Conservation (phyloP, 2,329 filamentous ascomycete genomes). For the Graphium sp. region DNA sequence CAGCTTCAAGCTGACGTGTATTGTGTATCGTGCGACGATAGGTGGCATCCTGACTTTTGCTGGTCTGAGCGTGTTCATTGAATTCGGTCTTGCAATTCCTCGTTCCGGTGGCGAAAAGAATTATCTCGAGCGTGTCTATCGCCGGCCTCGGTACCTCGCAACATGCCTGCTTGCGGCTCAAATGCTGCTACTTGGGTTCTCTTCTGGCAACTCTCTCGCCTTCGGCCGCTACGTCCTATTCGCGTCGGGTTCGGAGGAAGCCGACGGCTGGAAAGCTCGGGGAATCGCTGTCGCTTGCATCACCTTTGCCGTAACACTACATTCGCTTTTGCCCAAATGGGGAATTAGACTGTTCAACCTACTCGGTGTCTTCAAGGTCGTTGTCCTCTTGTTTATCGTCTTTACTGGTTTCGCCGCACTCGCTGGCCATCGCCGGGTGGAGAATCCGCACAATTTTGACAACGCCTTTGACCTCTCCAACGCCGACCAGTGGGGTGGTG, state of each 20-base stretch:
- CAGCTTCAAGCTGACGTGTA: too few relatives aligned
- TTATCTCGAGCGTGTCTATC: conserved; percentile 47
- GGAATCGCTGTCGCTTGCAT: conserved; percentile 36
- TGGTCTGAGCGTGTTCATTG: conserved; percentile 44
- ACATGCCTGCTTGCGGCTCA: conserved; percentile 42
- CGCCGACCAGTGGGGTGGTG: conserved; percentile 25
- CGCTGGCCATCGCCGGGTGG: conserved; percentile 27
- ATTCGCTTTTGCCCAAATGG: conserved; percentile 35
- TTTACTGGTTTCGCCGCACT: conserved; percentile 42
- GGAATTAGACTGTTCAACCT: conserved; percentile 42
- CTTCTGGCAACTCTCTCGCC: conserved; percentile 38
- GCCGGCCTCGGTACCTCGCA: conserved; percentile 37
- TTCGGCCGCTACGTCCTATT: conserved; percentile 41
- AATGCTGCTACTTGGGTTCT: conserved; percentile 45
- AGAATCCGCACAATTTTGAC: conserved; percentile 38
- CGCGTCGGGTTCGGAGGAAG: conserved; percentile 26
- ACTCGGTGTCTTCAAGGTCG: conserved; percentile 42
- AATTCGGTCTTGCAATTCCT: conserved; percentile 45
- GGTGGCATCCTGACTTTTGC: conserved; percentile 37
- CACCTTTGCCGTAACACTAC: conserved; percentile 35
- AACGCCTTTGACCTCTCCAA: conserved; percentile 30
- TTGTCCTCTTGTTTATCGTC: conserved; percentile 41
- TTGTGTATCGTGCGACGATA: too few relatives aligned
- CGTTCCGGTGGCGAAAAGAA: conserved; percentile 49
- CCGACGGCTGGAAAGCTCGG: conserved; percentile 37